Base-by-base conservation (phyloP, 495 filamentous ascomycete species). In the Emericellopsis terricola region DNA sequence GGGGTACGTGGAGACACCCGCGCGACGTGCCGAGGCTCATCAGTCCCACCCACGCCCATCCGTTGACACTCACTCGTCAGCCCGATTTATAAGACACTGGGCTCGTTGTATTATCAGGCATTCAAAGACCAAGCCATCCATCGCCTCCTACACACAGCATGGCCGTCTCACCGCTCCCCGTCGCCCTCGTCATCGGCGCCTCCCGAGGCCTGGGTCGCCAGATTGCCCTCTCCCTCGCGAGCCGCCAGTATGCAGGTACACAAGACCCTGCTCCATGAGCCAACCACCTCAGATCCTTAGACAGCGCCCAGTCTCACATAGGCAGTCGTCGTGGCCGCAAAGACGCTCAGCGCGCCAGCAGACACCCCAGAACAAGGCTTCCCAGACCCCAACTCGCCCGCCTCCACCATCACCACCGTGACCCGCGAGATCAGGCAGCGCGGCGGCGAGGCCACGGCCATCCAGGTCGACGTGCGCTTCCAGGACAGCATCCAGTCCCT, bases 381-480 rank as follows among this genome's bases (percentile, higher is more conserved):
- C 2, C 82, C 82, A 0, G 64, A 87, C 45, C 82, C 83, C n/a
- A 86, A 89, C 51, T 85, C 80, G 14, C 49, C 55, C 1, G 45
- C 65, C 20, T 87, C 81, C 21, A 92, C 83, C 13, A 83, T 91
- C 57, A 81, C 59, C 52, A 91, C 83, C 4, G 83, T 91, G 30
- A 76, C 62, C 42, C 73, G 74, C 23, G 83, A 92, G 48, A 92
- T 89, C 44, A 59, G 45, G 13, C 68, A 76, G 40, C 57, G 69
- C 2, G 73, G 75, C 8, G 76, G 76, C 23, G 55, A 64, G 2
- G 78, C 78, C 0, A 68, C 64, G 14, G 68, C 81, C 8, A 59
- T 87, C 15, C 56, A 68, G 11, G 77, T 83, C 7, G 83, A 92
- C 43, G 74, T 76, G 1, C 64, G 79, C 34, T 62, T 75, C 45